phyloP scores from a whole-genome alignment of 2,329 filamentous ascomycete genomes.

The Clarireedia sp. region DNA sequence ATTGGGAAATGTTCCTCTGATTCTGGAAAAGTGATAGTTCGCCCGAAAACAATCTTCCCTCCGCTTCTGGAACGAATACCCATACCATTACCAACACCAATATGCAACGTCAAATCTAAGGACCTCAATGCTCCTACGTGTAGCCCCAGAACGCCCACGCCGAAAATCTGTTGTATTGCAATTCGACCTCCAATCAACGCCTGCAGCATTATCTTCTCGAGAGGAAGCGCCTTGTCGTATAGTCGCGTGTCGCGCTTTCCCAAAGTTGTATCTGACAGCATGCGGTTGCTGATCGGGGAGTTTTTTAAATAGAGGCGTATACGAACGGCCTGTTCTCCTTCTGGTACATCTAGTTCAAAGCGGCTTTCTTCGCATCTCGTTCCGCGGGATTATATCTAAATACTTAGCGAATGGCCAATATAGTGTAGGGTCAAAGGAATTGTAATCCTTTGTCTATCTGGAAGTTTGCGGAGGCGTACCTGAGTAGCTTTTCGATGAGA shows the following conservation, averaged over 20 bases:
- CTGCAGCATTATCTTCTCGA: conserved; percentile 7
- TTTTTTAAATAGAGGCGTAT: conserved; percentile 1
- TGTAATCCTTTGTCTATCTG: not conserved
- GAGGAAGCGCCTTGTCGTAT: not conserved
- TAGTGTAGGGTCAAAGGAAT: too few relatives aligned
- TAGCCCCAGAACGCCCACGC: conserved; percentile 7
- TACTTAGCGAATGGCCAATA: conserved; percentile 13
- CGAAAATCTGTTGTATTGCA: conserved; percentile 3
- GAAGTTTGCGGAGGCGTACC: conserved; percentile 44
- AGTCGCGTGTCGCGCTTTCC: not conserved
- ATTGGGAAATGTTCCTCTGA: conserved; percentile 13
- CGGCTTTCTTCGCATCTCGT: conserved; percentile 36
- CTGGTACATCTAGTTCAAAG: conserved; percentile 19
- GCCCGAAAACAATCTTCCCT: not conserved
- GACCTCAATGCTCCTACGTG: not conserved
- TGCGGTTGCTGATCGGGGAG: not conserved
- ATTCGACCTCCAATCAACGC: conserved; percentile 18
- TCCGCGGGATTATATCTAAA: conserved; percentile 41
- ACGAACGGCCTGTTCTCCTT: conserved; percentile 4
- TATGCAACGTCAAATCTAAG: not conserved
- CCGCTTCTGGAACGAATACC: not conserved
- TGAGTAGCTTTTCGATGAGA: conserved; percentile 94
- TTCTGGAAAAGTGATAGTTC: conserved; percentile 14
- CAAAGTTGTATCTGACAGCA: not conserved
- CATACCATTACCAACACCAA: not conserved